Evolutionary conservation across 176 grass and related monocot species (phyloP).

Genomic region (Oryza brachyantha): DNA sequence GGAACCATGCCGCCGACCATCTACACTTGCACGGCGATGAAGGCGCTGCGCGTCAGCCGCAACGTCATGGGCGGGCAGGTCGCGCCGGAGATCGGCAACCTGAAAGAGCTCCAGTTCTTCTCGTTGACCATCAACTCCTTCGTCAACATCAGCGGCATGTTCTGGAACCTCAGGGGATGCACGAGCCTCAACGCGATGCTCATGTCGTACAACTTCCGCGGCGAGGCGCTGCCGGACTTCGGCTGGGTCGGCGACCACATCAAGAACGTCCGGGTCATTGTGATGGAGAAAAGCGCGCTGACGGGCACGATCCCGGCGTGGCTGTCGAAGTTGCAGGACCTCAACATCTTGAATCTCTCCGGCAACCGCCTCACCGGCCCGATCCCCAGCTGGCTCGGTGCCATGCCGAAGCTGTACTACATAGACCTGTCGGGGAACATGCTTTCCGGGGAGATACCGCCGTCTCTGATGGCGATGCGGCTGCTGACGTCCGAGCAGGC

Average conservation of each 20-base stretch:
- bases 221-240: slow-evolving; percentile 48
- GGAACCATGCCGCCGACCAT: slow-evolving; percentile 44
- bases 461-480: slow-evolving; percentile 38
- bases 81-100: slow-evolving; percentile 29
- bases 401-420: slow-evolving; percentile 44
- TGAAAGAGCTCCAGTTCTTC: slow-evolving; percentile 29
- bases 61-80: slow-evolving; percentile 36
- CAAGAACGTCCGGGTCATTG: slow-evolving; percentile 24
- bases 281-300: slow-evolving; percentile 22
- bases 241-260: slow-evolving; percentile 43
- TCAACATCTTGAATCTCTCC: slow-evolving; percentile 39
- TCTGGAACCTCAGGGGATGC: slow-evolving; percentile 45
- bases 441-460: slow-evolving; percentile 34
- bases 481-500: slow-evolving; percentile 40
- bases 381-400: slow-evolving; percentile 44
- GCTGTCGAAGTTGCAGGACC: slow-evolving; percentile 39
- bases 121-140: slow-evolving; percentile 41
- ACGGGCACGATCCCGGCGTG: slow-evolving; percentile 46
- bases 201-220: slow-evolving; percentile 45
- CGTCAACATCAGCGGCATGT: slow-evolving; percentile 45
- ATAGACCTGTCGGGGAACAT: slow-evolving; percentile 45
- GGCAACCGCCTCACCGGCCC: slow-evolving; percentile 38
- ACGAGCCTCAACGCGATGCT: slow-evolving; percentile 26
- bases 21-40: slow-evolving; percentile 38
- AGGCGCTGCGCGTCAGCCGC: slow-evolving; percentile 33